A percentile compares a stretch with the other conserved stretches of the same genome.
Conservation (phyloP, 192 early-diverging fungal species). For the Podila minutissima region DNA sequence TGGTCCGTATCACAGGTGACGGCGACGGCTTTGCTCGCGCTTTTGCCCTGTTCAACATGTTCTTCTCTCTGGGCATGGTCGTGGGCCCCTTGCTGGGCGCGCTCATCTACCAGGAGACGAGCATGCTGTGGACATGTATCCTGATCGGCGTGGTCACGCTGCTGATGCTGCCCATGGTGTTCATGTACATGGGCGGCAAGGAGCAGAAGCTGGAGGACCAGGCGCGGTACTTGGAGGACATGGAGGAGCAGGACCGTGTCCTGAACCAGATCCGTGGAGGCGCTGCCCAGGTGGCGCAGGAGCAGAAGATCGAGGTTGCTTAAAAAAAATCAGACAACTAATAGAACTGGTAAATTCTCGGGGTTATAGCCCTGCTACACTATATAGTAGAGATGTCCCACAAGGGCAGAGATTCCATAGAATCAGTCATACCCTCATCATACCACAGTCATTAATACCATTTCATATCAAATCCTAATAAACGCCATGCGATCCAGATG, state of each 20-base stretch:
- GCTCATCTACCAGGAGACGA: conserved; percentile 29
- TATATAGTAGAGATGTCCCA: too few species aligned
- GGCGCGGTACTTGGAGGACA: conserved; percentile 25
- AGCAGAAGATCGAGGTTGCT: background rate
- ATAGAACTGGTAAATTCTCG: too few species aligned
- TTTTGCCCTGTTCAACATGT: conserved; percentile 57
- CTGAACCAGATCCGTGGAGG: conserved; percentile 8
- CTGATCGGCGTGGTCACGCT: conserved; percentile 19
- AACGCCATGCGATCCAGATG: too few species aligned
- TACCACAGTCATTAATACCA: too few species aligned
- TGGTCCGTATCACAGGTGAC: conserved; percentile 42
- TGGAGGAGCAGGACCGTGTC: conserved; percentile 12
- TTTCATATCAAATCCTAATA: too few species aligned
- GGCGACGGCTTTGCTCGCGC: conserved; percentile 55
- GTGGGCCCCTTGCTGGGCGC: conserved; percentile 25
- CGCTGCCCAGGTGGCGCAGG: background rate
- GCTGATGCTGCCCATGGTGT: conserved; percentile 22
- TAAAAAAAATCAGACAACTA: background rate
- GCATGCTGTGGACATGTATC: conserved; percentile 35
- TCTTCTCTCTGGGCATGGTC: conserved; percentile 39
- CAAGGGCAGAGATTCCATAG: too few species aligned
- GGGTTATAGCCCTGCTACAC: too few species aligned
- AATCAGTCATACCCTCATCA: too few species aligned
- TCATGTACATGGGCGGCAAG: conserved; percentile 32
- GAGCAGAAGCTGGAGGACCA: conserved; percentile 25